Evolutionary conservation across 2,329 filamentous ascomycete genomes (phyloP), one percentile per base, ranked within the genome.

Genomic region (Aspergillus fumigatus): DNA sequence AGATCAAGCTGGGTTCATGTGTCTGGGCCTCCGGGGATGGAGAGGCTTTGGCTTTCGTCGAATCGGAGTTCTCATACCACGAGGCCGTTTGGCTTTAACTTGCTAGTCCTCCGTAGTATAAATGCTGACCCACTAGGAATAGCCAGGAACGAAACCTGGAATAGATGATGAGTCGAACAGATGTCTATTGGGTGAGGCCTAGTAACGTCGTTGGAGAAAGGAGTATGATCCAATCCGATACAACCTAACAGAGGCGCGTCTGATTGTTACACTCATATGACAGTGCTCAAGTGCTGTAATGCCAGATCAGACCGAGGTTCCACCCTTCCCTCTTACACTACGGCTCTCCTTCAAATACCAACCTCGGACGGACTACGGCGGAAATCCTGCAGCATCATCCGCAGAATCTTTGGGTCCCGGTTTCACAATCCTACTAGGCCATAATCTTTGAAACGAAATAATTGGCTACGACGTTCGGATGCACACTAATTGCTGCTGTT

Each of bases 1-100:
- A 58, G 58, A 63, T 64, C 58, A 58, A 58, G 52, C 40, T 47
- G 19, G 21, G 43, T 23, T 25, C 9, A 50, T 51, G 54, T 57
- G 59, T 54, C 48, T 21, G 56, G 56, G 52, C 56, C 53, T 65
- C 62, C 63, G 62, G 62, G 62, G 62, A 64, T 60, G 54, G 55
- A 54, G 53, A 55, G 41, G n/a, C 21, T 47, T 29, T 11, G 51
- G 45, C 50, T 50, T 48, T 50, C 26, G 48, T 56, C 58, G 55
- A 63, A 60, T 59, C 56, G 57, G 61, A 63, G 54, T 32, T 48
- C 49, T 45, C 55, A 63, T 61, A 57, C 59, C 59, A 50, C 9
- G 35, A 49, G 52, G 23, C 43, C 43, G 14, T 47, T 47, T 23
- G 43, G 41, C 41, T 45, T 45, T 45, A 45, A 45, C 19, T 45